Evolutionary conservation across 1,139 yeast genomes (phyloP).

Genomic region (Williopsis jadinii): DNA sequence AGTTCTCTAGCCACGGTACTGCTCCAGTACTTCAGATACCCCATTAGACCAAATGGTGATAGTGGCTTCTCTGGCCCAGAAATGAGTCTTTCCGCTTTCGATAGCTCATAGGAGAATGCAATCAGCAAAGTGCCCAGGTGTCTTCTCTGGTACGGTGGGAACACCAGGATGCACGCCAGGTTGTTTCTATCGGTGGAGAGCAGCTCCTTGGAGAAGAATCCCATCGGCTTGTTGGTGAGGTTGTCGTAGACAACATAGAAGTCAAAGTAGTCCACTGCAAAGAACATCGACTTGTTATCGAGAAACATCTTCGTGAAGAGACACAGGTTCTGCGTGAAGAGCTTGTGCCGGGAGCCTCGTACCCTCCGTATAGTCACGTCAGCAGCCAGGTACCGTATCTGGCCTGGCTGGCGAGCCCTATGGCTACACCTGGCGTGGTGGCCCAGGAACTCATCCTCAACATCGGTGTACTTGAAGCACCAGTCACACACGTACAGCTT

Average conservation of each 20-base stretch:
- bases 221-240: constrained; percentile 52
- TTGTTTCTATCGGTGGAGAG: constrained; percentile 81
- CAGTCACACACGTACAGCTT: constrained; percentile 64
- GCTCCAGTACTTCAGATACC: constrained; percentile 79
- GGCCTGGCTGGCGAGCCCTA: constrained; percentile 49
- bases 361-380: constrained; percentile 54
- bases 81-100: constrained; percentile 44
- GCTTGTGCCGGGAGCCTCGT: constrained; percentile 52
- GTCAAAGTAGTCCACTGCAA: constrained; percentile 70
- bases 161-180: constrained; percentile 81
- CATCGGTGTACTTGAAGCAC: constrained; percentile 74
- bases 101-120: constrained; percentile 73
- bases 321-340: constrained; percentile 78
- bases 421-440: constrained; percentile 46
- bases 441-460: constrained; percentile 28
- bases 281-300: constrained; percentile 87
- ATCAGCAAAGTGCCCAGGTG: constrained; percentile 75
- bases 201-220: constrained; percentile 85
- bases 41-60: constrained; percentile 69
- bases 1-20: constrained; percentile 38
- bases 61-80: constrained; percentile 94
- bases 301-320: constrained; percentile 81
- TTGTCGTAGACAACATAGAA: constrained; percentile 66
- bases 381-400: constrained; percentile 58
- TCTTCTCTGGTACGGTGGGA: constrained; percentile 85